Base-by-base conservation (phyloP, 768 basidiomycete species). In the Myochromella boudieri region DNA sequence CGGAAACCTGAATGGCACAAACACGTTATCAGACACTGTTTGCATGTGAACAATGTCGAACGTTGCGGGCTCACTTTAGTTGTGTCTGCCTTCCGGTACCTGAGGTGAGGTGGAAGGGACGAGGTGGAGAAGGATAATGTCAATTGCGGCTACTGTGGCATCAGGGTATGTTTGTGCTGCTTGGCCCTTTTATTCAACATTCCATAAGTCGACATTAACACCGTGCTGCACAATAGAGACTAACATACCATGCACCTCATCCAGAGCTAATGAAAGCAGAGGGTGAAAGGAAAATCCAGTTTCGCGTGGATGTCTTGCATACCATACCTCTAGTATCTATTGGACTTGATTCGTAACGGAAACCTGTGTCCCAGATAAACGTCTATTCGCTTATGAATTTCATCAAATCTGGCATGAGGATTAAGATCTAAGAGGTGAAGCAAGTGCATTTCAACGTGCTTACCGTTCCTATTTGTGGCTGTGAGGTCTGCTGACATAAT, bases 401-500 rank as follows among this genome's bases (percentile, higher is more conserved):
- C 38, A 15, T 44, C 31, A 9, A 44, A 26, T 32, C 48, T 44
- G 25, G n/a, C n/a, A n/a, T n/a, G n/a, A n/a, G n/a, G n/a, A n/a
- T n/a, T n/a, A n/a, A n/a, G n/a, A n/a, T n/a, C n/a, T n/a, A n/a
- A n/a, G n/a, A n/a, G n/a, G n/a, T n/a, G n/a, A n/a, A n/a, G n/a
- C n/a, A n/a, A n/a, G n/a, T n/a, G n/a, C n/a, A n/a, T n/a, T n/a
- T n/a, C n/a, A n/a, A n/a, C n/a, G n/a, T n/a, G n/a, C n/a, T n/a
- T n/a, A n/a, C n/a, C n/a, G n/a, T n/a, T n/a, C n/a, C n/a, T n/a
- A n/a, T n/a, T n/a, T n/a, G n/a, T n/a, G n/a, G n/a, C n/a, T n/a
- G n/a, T n/a, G n/a, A n/a, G n/a, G n/a, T n/a, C n/a, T 20, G 45
- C 14, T 52, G 44, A 52, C 46, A 31, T 52, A 52, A 52, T 17